Evolutionary conservation across 768 basidiomycete species (phyloP), one percentile per base, ranked within the genome.

Genomic region (Pleurotus eryngii): DNA sequence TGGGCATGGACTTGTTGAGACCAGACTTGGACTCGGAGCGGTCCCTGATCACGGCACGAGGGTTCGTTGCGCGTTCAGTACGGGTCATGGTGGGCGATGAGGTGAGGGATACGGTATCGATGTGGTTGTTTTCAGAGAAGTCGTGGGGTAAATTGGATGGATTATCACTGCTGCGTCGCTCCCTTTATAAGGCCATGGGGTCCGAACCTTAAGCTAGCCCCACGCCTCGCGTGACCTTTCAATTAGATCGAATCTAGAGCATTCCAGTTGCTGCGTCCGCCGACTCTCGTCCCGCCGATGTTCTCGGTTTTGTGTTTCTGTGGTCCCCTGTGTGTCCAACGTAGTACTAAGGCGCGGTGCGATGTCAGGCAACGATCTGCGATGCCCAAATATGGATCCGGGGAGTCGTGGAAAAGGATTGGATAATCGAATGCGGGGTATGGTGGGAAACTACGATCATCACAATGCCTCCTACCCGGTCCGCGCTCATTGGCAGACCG

Each of bases 1-100:
- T 94, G 73, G 85, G 86, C 57, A 87, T 63, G 63, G 80, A 81
- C 65, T 80, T 81, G 78, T 87, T 84, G 57, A 87, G 78, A 54
- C 92, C 92, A 40, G 85, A 82, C 74, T 86, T 89, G 67, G 86
- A 84, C 75, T 86, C 82, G 14, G 89, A 89, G 65, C 90, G 87
- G 74, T 93, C 90, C 74, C 82, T 86, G 60, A 80, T 60, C 64
- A 90, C 72, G 46, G 90, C 91, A 59, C 85, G 83, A 50, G 87
- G 89, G 68, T 80, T 86, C 45, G 81, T 67, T 57, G 90, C 78
- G 64, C 90, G 89, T 62, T 79, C 85, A 53, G 90, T 92, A 65
- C 90, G 89, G 58, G 90, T 92, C 90, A 92, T 92, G 68, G 45
- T 37, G 17, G 38, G 24, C 38, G 50, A 46, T 17, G 55, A 18